Percentiles rank a stretch among this genome's conserved stretches.
These are phyloP conservation scores for Amanita pseudoporphyria DNA, from an alignment of 768 basidiomycete species.

Conservation along the genomic window DNA sequence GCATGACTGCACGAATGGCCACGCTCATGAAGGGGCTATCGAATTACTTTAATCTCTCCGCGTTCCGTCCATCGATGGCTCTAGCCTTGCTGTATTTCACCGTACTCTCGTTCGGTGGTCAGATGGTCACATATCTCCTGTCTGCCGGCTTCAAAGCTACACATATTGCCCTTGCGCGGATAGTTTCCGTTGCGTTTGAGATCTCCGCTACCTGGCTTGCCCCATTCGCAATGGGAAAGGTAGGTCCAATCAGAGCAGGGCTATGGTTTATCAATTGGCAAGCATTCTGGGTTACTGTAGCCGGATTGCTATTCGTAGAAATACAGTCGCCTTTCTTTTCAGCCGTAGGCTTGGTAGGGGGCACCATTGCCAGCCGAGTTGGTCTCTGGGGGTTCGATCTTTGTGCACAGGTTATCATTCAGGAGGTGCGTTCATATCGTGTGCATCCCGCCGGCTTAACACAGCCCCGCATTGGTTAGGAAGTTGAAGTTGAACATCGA, in stretches of 20 bases:
- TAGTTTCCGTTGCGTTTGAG: constrained; percentile 16
- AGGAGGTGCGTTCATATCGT: constrained; percentile 11
- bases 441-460: too few species aligned
- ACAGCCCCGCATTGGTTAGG: constrained; percentile 7
- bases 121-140: constrained; percentile 20
- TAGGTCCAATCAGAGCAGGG: constrained; percentile 19
- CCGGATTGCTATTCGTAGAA: constrained; percentile 12
- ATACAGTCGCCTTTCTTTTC: constrained; percentile 4
- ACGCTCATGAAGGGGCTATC: constrained; percentile 5
- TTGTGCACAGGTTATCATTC: constrained; percentile 18
- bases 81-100: constrained; percentile 20
- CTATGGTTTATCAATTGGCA: constrained; percentile 22
- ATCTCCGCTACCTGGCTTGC: constrained; percentile 21
- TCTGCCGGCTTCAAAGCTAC: constrained; percentile 15
- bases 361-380: constrained; percentile 17
- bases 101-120: constrained; percentile 19
- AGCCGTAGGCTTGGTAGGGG: constrained; percentile 14
- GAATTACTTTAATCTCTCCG: constrained; percentile 14
- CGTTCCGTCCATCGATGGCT: constrained; percentile 17
- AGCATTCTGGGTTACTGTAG: constrained; percentile 15
- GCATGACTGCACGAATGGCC: background rate
- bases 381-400: constrained; percentile 24
- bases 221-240: constrained; percentile 13
- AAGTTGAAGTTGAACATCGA: constrained; percentile 12
- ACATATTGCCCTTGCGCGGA: constrained; percentile 15